Evolutionary conservation across 208 protist genomes (phyloP), one percentile per base, ranked within the genome.

Genomic region (Leishmania tarentolae): DNA sequence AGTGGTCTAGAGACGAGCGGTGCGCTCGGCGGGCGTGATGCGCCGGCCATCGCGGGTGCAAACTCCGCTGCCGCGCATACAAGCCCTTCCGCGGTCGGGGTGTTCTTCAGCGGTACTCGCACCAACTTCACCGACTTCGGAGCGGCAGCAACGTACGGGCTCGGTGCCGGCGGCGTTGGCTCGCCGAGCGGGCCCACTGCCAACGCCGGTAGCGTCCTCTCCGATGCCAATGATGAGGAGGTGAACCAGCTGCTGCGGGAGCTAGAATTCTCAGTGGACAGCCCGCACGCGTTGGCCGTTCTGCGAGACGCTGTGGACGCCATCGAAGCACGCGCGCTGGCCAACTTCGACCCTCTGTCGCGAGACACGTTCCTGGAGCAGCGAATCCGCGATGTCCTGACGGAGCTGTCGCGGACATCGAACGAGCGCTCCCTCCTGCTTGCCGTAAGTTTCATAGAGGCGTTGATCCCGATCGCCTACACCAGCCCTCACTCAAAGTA

Each of bases 301-400:
- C 80, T 98, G 77, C 88, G 91, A 15, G 93, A 98, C 74, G 88
- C 87, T 7, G 84, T 96, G 50, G 88, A 90, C 66, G 92, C 88
- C 4, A 96, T 98, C 70, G 95, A 98, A 76, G 85, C 81, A 2
- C 92, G 95, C 56, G 89, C 93, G 31, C 63, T 96, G 37, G 78
- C 91, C 57, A 96, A 90, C 81, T 95, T 94, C 63, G 93, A 98
- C 75, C 90, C 92, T 0, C 76, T 92, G 35, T 92, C 85, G 9
- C 87, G 95, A 44, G 95, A 98, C 77, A 52, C 89, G 7, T 97
- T 96, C 77, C 78, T 98, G 13, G 93, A 98, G 87, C 88, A 93
- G 74, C 88, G 91, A 61, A 93, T 98, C 59, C 93, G 95, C 40
- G 91, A 95, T 80, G 87, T 94, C 2, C 83, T 98, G 71, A 86